A percentile compares a stretch with the other conserved stretches of the same genome.
Evolutionary conservation across 2,329 filamentous ascomycete species (phyloP).

Genomic region (Fusarium nelsonii): DNA sequence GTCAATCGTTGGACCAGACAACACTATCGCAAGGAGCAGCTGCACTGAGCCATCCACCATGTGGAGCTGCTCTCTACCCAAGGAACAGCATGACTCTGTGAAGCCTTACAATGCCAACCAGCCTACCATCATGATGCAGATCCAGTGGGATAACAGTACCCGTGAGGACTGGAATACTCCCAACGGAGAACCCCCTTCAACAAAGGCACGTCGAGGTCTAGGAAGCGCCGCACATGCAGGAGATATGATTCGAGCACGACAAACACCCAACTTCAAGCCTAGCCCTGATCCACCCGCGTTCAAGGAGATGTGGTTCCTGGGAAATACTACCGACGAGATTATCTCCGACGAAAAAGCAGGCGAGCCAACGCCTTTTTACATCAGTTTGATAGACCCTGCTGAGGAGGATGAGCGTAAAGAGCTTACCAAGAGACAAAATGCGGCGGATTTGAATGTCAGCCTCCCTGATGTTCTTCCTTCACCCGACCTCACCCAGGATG

Average conservation of each 20-base stretch:
- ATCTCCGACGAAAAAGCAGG: constrained; percentile 77
- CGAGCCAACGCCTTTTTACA: constrained; percentile 89
- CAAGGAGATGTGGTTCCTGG: constrained; percentile 82
- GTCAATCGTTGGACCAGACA: constrained; percentile 80
- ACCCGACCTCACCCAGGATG: constrained; percentile 73
- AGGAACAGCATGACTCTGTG: constrained; percentile 76
- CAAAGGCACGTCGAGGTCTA: constrained; percentile 45
- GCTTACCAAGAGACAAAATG: constrained; percentile 44
- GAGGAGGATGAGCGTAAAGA: constrained; percentile 51
- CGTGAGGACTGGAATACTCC: constrained; percentile 63
- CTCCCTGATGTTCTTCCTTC: constrained; percentile 67
- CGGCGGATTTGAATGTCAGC: constrained; percentile 42
- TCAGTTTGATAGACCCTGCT: constrained; percentile 73
- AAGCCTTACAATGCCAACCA: constrained; percentile 73
- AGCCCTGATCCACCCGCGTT: constrained; percentile 69
- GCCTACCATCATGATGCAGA: constrained; percentile 84
- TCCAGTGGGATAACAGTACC: constrained; percentile 76
- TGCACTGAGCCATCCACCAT: constrained; percentile 80
- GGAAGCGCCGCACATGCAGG: constrained; percentile 44
- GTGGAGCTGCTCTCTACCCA: constrained; percentile 89
- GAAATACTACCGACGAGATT: constrained; percentile 85
- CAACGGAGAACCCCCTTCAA: constrained; percentile 53
- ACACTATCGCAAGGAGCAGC: constrained; percentile 70
- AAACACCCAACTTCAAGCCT: constrained; percentile 57
- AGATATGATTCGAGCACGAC: constrained; percentile 40